phyloP scores from a whole-genome alignment of 2,329 filamentous ascomycete species.

The Fusarium globosum region DNA sequence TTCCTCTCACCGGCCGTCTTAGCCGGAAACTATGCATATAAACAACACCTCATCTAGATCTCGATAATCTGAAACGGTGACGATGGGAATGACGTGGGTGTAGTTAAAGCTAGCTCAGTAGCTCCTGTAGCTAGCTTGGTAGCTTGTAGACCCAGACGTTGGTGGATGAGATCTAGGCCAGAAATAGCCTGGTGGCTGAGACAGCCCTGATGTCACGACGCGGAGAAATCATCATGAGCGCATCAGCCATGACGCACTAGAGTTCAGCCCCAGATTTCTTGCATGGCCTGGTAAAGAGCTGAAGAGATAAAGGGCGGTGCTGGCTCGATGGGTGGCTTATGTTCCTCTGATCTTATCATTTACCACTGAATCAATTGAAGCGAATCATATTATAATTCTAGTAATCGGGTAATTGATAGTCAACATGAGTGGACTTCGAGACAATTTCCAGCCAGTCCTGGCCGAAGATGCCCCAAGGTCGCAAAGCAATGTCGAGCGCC shows the following conservation, averaged over 20 bases:
- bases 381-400: neutral
- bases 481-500: neutral
- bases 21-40: neutral
- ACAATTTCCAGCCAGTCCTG: constrained; percentile 15
- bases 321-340: constrained; percentile 11
- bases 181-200: constrained; percentile 12
- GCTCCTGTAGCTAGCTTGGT: neutral
- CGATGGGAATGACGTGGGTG: constrained; percentile 27
- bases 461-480: neutral
- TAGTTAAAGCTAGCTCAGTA: neutral
- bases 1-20: neutral
- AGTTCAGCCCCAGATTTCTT: constrained; percentile 9
- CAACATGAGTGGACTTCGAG: constrained; percentile 20
- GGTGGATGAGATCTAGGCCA: neutral
- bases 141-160: neutral
- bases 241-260: constrained; percentile 28
- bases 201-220: constrained; percentile 22
- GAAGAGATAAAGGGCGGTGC: constrained; percentile 16
- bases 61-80: constrained; percentile 23
- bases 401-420: neutral
- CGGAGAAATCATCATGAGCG: constrained; percentile 21
- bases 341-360: neutral
- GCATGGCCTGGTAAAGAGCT: fast-evolving
- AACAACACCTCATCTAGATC: neutral
- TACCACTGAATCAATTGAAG: neutral